Base-by-base conservation (phyloP, 2,329 filamentous ascomycete genomes). In the Diaporthe sp. region DNA sequence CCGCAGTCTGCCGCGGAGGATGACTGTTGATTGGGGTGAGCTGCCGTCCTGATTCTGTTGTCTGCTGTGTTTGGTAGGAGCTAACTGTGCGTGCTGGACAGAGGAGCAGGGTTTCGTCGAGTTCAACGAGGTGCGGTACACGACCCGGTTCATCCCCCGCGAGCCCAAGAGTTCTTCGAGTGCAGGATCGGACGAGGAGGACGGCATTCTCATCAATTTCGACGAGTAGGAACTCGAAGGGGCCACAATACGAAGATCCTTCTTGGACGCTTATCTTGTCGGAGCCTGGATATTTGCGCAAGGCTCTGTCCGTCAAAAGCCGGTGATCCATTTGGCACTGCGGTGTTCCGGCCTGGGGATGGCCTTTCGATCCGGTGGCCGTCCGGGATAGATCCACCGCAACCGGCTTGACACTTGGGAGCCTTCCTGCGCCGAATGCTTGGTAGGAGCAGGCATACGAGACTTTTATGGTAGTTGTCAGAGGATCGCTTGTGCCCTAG, bases 91-190 rank as follows among this genome's bases (percentile, higher is more conserved):
- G 9, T 34, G 9, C 10, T 15, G 34, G 7, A 7, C 31, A 68
- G 63, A 68, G 31, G 63, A 68, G 22, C 63, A 68, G 31, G 63
- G 63, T 8, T 68, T 68, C 63, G 47, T 68, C 34, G 63, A 68
- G 63, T 68, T 68, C 31, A 68, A 68, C 8, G 63, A 68, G 63
- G 63, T 68, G 31, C 22, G 22, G 12, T 68, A 68, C 63, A 68
- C 31, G 12, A 68, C 47, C 0, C 47, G 13, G 0, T 68, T 68
- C 47, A 17, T 28, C 2, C 2, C 63, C 1, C 47, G 63, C 8
- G 47, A 53, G 63, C 47, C 44, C 6, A 39, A 31, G 47, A 6
- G 12, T 20, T 0, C n/a, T 4, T 12, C 63, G 8, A 37, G 9
- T 4, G 31, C 0, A 0, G 10, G 12, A 4, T 37, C 55, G 20